Evolutionary conservation across 306 rosid species (phyloP), one percentile per base, ranked within the genome.

Genomic region (Senna tora): DNA sequence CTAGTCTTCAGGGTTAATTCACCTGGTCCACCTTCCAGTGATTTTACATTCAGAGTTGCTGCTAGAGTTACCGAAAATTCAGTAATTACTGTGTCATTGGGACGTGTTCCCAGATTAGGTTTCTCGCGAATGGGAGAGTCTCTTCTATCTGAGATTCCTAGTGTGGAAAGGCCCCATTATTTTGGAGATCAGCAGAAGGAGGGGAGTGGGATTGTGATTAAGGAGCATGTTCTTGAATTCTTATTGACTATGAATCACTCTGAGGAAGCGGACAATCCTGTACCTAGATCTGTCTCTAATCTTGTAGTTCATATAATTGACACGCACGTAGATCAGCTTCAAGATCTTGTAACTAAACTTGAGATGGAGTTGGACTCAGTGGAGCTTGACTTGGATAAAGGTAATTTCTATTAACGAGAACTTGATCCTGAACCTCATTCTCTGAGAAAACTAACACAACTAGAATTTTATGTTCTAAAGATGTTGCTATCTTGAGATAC

Each of bases 221-320:
- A 82, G 86, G 99, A 91, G 86, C 97, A 91, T 81, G 99, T 94
- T 79, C 94, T 94, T 62, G 99, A 94, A 58, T 94, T 94, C 72
- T 82, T 94, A 42, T 77, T 91, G 89, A 94, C 94, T 13, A 91
- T 89, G 97, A 94, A 94, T 82, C 99, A 94, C 79, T 94, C 97
- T 8, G 96, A 91, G 86, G 97, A 94, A 82, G 96, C 97, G 6
- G 97, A 94, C 80, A 91, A 91, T 80, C 96, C 95, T 4, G 96
- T 94, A 70, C 97, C 99, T 5, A 87, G 70, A 73, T 91, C 99
- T 38, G 84, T 85, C 56, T 87, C 99, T 10, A 86, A 91, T 73
- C 97, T 94, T 2, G 85, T 89, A 20, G 95, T 94, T 76, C 99
- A 94, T 72, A 85, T 94, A 65, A 80, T 94, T 72, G 99, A 94